phyloP scores from a whole-genome alignment of 345 rosid genomes.

The Ceriops decandra region DNA sequence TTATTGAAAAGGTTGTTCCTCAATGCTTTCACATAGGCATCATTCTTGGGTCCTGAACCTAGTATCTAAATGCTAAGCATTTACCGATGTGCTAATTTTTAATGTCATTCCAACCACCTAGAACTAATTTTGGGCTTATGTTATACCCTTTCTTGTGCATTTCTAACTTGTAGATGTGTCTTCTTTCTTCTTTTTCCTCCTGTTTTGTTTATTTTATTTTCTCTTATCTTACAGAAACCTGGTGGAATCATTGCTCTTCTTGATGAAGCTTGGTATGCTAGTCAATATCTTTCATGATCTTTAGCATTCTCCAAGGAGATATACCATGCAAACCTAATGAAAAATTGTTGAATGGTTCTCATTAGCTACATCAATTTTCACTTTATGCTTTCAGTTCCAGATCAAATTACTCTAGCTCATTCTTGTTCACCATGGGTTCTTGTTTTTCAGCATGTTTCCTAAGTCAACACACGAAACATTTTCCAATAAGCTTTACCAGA shows the following conservation, averaged over 20 bases:
- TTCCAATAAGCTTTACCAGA: conserved; percentile 88
- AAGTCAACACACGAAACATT: conserved; percentile 98
- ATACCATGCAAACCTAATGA: not conserved
- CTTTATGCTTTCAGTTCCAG: conserved; percentile 8
- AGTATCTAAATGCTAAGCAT: not conserved
- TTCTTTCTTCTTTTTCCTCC: not conserved
- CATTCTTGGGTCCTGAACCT: not conserved
- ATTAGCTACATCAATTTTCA: not conserved
- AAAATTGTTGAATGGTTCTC: not conserved
- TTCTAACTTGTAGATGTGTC: not conserved
- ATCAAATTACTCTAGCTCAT: conserved; percentile 10
- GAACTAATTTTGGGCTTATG: not conserved
- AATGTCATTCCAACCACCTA: not conserved
- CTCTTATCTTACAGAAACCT: conserved; percentile 52
- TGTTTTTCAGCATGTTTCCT: conserved; percentile 84
- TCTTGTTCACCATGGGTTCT: conserved; percentile 9
- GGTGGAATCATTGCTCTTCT: conserved; percentile 79
- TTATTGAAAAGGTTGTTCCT: conserved; percentile 70
- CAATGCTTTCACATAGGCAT: conserved; percentile 1
- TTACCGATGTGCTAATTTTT: not conserved
- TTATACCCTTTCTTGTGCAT: not conserved
- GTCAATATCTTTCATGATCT: conserved; percentile 1
- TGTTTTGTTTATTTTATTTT: not conserved
- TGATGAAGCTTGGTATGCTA: conserved; percentile 78
- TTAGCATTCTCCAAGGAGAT: no score